Evolutionary conservation across 2,329 filamentous ascomycete genomes (phyloP), one percentile per base, ranked within the genome.

Genomic region (Lachnellula subtilissima): DNA sequence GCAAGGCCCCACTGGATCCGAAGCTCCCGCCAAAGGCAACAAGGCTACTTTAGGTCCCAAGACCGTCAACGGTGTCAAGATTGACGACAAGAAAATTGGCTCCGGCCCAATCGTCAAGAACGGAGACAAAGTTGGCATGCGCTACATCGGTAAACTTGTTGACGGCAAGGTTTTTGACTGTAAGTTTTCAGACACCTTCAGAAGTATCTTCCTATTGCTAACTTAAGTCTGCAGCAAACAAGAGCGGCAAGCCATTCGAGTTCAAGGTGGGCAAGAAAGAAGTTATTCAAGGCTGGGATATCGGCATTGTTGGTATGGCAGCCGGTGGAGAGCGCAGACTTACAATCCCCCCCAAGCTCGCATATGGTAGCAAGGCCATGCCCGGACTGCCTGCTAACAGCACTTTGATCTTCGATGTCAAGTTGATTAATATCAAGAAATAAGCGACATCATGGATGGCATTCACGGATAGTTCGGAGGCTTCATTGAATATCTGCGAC

Each of bases 251-350:
- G 79, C 93, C 95, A 56, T 99, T 99, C 79, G 83, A 82, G 65
- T 97, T 97, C 85, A 96, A 93, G 81, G 85, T 95, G 59, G 95
- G 94, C 66, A 85, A 86, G 71, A 92, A 92, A 60, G 90, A 97
- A 75, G 95, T 99, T 69, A 99, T 99, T 80, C 94, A 96, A 83
- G 94, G 94, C 65, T 97, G 94, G 95, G 95, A 99, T 73, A 84
- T 97, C 63, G 94, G 94, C 76, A 79, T 99, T 66, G 81, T 83
- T 65, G 95, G 95, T 75, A 97, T 99, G 91, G 80, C 86, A 65
- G 87, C 92, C 65, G 94, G 94, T 69, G 91, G 91, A 68, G 95
- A 99, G 82, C 90, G 94, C 69, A 87, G 94, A 65, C 81, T 99
- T 69, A 92, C 86, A 61, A 91, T 99, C 69, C 95, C 95, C 48